Conservation (phyloP, 768 basidiomycete genomes). For the Amanita rubescens region DNA sequence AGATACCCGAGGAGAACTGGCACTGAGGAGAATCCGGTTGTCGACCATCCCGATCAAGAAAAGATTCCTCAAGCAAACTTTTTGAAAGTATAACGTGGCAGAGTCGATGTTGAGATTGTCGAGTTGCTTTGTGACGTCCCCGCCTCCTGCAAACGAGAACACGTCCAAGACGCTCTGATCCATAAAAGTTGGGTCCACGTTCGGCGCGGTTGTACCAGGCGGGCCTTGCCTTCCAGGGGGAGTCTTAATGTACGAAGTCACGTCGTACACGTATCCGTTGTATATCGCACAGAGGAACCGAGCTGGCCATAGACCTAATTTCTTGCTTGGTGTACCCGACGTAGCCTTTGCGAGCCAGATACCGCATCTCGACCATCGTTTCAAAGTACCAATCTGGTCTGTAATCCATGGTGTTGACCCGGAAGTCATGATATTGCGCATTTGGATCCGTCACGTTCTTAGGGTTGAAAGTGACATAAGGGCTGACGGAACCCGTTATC, state of each 20-base stretch:
- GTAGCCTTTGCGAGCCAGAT: conserved; percentile 82
- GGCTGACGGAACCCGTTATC: conserved; percentile 69
- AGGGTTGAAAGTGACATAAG: conserved; percentile 73
- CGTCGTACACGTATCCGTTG: conserved; percentile 78
- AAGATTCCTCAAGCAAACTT: conserved; percentile 85
- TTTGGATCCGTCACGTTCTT: conserved; percentile 72
- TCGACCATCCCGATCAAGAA: conserved; percentile 91
- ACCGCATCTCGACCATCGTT: conserved; percentile 89
- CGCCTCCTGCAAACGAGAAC: conserved; percentile 70
- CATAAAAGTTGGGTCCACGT: conserved; percentile 61
- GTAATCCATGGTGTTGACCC: conserved; percentile 77
- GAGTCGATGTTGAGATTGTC: conserved; percentile 54
- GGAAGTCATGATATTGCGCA: conserved; percentile 92
- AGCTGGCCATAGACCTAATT: conserved; percentile 60
- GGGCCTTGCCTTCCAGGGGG: conserved; percentile 53
- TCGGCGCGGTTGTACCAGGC: conserved; percentile 34
- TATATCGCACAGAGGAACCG: conserved; percentile 77
- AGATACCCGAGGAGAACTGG: conserved; percentile 83
- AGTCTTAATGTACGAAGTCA: conserved; percentile 71
- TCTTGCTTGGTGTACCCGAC: conserved; percentile 75
- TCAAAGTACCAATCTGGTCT: conserved; percentile 99
- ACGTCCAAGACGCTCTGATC: conserved; percentile 55
- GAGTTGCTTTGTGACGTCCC: conserved; percentile 74
- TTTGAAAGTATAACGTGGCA: conserved; percentile 61
- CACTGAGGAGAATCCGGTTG: conserved; percentile 91